phyloP scores from a whole-genome alignment of 108 stramenopile species.

The Aurantiochytrium sp. region DNA sequence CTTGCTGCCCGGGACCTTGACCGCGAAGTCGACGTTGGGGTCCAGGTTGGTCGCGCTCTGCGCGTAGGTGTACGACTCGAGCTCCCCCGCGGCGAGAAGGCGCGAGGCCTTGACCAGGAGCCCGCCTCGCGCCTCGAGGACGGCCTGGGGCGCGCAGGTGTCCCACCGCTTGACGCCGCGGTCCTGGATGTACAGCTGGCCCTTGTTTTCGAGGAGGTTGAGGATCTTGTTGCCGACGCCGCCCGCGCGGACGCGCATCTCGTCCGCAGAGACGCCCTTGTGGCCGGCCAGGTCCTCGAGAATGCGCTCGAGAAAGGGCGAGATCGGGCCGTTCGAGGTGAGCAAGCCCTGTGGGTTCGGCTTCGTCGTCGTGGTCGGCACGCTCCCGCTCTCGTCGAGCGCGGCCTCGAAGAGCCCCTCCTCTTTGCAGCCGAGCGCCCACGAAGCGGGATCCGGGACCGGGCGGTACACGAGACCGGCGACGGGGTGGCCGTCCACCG shows the following conservation, averaged over 20 bases:
- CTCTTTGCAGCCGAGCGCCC: conserved; percentile 51
- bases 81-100: not conserved
- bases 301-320: conserved; percentile 52
- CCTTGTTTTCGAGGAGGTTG: conserved; percentile 52
- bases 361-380: not conserved
- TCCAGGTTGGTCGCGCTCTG: conserved; percentile 54
- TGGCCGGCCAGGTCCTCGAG: conserved; percentile 39
- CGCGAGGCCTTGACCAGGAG: conserved; percentile 49
- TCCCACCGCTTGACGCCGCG: conserved; percentile 64
- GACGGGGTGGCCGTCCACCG: conserved; percentile 51
- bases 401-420: conserved; percentile 44
- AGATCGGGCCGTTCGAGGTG: conserved; percentile 61
- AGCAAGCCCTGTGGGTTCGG: conserved; percentile 39
- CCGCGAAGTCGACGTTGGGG: conserved; percentile 42
- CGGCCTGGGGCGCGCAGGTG: conserved; percentile 61
- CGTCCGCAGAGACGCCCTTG: not conserved
- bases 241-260: conserved; percentile 34
- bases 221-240: conserved; percentile 67
- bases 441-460: conserved; percentile 47
- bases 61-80: conserved; percentile 52
- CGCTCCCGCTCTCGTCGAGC: conserved; percentile 22
- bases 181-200: conserved; percentile 59
- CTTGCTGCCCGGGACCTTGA: conserved; percentile 49
- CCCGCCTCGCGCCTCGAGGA: conserved; percentile 59
- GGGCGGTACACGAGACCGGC: conserved; percentile 63